Base-by-base conservation (phyloP, 2,329 filamentous ascomycete genomes). In the Huntiella abstrusa region DNA sequence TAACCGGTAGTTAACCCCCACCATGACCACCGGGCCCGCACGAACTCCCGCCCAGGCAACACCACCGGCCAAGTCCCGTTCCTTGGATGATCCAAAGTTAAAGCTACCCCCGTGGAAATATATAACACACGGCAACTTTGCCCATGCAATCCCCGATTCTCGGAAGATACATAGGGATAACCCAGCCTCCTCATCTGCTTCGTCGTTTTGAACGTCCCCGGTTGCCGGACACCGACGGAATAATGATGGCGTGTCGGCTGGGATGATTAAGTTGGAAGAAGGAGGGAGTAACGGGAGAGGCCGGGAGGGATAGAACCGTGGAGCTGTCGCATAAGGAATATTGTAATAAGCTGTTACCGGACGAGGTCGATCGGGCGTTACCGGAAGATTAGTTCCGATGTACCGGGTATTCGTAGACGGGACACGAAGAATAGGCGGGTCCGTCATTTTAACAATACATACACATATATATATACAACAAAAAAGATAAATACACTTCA, bases 51-150 rank as follows among this genome's bases (percentile, higher is more conserved):
- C 60, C 62, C 70, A 78, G 4, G 69, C 65, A 11, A 79, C 59
- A 82, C 73, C 33, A 70, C 71, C 0, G 66, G 68, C 51, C 22
- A 79, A 71, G 55, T 81, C 69, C 48, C 78, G 66, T 60, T 70
- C 69, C 28, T 62, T 55, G 44, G 70, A 66, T 53, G 59, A 53
- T 34, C 72, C 65, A 54, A 66, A 65, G 62, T 77, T 70, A 61
- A 79, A 80, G 4, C 64, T 69, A 2, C 77, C 77, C 39, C 76
- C 76, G 55, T 80, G 75, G 32, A 80, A 59, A 54, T 76, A 78
- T 2, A 79, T 58, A n/a, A 71, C 57, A 11, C 76, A 70, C 1
- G 73, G 58, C 51, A 4, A 10, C 10, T 16, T 37, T 12, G 16
- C 19, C 53, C n/a, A 15, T n/a, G 34, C 22, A 28, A 28, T 34